Base-by-base conservation (phyloP, 2,329 filamentous ascomycete genomes). In the Leptodontidium sp. region DNA sequence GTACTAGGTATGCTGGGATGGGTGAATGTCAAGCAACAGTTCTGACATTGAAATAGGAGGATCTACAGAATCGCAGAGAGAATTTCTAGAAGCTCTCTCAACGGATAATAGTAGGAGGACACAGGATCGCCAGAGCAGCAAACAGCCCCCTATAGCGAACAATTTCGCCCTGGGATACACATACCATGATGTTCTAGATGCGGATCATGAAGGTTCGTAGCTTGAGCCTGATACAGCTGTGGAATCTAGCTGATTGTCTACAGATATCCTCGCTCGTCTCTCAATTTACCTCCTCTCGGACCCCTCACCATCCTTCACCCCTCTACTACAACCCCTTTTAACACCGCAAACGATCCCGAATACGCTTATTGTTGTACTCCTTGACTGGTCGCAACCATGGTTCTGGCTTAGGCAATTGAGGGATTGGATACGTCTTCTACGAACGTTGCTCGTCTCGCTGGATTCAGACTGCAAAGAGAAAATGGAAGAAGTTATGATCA, bases 381-480 rank as follows among this genome's bases (percentile, higher is more conserved):
- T 99, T 53, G 94, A 98, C 82, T 99, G 96, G 96, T 91, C 92
- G 68, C 90, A 96, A 78, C 96, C 96, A 15, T 97, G 96, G 90
- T 85, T 90, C 71, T 99, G 97, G 93, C 87, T 98, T 77, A 88
- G 93, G 68, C 91, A 97, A 80, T 84, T 99, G 67, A 88, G 93
- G 77, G 91, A 92, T 78, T 99, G 96, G 96, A 90, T 98, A 70
- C 86, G 93, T 57, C 86, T 98, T 35, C 83, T 99, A 73, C 89
- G 91, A 68, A 90, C 89, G 17, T 91, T 97, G 14, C 87, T 95
- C 66, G 84, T 90, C 67, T 91, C 89, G 38, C 86, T 96, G 29
- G 91, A 91, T 74, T 84, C 89, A 68, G 91, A 94, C 69, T 91
- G 91, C 68, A 94, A 95, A 77, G 88, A 92, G 66, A 88, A 91